Evolutionary conservation across 2,329 filamentous ascomycete genomes (phyloP), one percentile per base, ranked within the genome.

Genomic region (Colletotrichum paranaense): DNA sequence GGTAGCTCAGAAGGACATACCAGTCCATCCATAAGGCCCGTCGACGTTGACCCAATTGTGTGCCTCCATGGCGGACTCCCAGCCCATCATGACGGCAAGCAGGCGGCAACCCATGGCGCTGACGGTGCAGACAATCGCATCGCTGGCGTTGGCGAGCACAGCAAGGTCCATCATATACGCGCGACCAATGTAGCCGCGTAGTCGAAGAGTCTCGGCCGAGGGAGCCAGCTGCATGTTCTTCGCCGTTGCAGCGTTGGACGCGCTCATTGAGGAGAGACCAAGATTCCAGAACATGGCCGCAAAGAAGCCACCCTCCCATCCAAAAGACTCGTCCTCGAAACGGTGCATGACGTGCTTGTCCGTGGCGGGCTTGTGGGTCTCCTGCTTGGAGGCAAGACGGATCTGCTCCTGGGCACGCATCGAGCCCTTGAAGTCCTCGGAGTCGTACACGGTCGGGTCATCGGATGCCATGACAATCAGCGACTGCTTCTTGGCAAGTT

Each of bases 301-400:
- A 82, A 93, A 97, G 85, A 97, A 97, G 1, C 95, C 95, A 22
- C 95, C 94, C 80, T 97, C 94, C 94, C 94, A 97, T 35, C 94
- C 95, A 53, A 94, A 91, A 1, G 92, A 89, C 79, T 95, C 92
- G 72, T 95, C 93, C 46, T 93, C 88, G 80, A 93, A 94, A 77
- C 89, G 90, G 76, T 88, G 88, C 79, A 93, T 90, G 7, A 88
- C 84, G 12, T 84, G 83, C 28, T 83, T 82, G 73, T 90, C 83
- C 3, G 82, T 80, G 56, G 81, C 82, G 71, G 79, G 82, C 75
- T 81, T 81, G 77, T 85, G 78, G 46, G 84, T 81, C 26, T 84
- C 82, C 32, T 85, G 81, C 79, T 93, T 94, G 63, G 90, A 91
- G 9, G 94, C 93, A 7, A 97, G 88, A 26, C 91, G 90, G 79